Base-by-base conservation (phyloP, 2,329 filamentous ascomycete species). In the Curvularia eragrostidis region DNA sequence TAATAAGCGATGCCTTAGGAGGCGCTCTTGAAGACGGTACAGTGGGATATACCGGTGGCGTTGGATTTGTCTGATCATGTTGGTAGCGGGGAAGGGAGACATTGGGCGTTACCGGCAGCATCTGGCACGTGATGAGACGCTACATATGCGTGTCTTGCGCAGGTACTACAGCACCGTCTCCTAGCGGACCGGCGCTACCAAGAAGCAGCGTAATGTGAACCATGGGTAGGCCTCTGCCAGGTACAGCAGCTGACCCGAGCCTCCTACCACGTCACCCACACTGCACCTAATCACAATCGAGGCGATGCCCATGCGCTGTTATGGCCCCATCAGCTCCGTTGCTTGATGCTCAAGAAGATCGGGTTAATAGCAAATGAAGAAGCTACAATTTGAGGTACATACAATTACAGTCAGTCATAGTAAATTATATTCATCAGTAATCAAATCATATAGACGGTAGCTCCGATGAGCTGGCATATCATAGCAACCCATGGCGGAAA, bases 31-130 rank as follows among this genome's bases (percentile, higher is more conserved):
- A 77, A 77, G 10, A 85, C 82, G 2, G 80, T 79, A 52, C 81
- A 85, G 59, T 85, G 83, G 24, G 81, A 78, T n/a, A 79, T 76
- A 1, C 80, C 73, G 38, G 81, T 75, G 1, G 82, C 81, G 15
- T 71, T 71, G 42, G 75, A 77, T 64, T 84, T 83, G 67, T 86
- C 77, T 78, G 21, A 81, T 76, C 4, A 86, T 55, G 52, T 87
- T 84, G 43, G 76, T 79, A 1, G 84, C 85, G 0, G 84, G 84
- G 24, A 84, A 86, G 0, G 71, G 81, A 80, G 6, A 86, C 82
- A 56, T 80, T 80, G 48, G 83, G 82, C 38, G 87, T 77, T 5
- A 86, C 73, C 0, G 85, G 85, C 0, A 87, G 71, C 7, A 87
- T 67, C 63, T 87, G 87, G 32, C 79, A 77, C 2, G 74, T 70